Evolutionary conservation across 805 yeast species (phyloP).

Genomic region (Schwanniomyces yamadae): DNA sequence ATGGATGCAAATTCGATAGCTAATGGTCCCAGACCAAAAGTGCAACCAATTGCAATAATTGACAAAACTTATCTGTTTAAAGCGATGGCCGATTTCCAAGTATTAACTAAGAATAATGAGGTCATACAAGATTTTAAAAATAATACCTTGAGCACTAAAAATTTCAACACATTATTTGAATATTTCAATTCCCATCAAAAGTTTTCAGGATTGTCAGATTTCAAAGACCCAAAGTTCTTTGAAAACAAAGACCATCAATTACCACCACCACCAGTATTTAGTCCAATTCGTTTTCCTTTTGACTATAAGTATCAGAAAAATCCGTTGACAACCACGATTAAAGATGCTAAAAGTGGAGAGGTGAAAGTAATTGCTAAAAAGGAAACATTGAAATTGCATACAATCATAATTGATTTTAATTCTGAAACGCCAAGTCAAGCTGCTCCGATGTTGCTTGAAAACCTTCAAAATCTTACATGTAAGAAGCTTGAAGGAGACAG

Average conservation of each 20-base stretch:
- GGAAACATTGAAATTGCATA: constrained; percentile 49
- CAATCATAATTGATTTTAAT: constrained; percentile 52
- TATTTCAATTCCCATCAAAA: constrained; percentile 23
- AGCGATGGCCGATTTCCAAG: constrained; percentile 86
- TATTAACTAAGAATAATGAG: constrained; percentile 54
- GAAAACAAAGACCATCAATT: constrained; percentile 50
- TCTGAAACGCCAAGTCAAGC: constrained; percentile 47
- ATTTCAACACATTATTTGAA: constrained; percentile 22
- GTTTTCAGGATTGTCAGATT: constrained; percentile 28
- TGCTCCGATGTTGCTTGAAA: constrained; percentile 45
- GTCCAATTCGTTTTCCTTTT: constrained; percentile 73
- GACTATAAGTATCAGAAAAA: constrained; percentile 77
- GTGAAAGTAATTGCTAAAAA: constrained; percentile 47
- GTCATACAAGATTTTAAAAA: constrained; percentile 27
- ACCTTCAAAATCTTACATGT: constrained; percentile 27
- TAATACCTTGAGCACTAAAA: constrained; percentile 21
- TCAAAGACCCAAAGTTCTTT: constrained; percentile 19
- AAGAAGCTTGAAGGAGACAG: constrained; percentile 36
- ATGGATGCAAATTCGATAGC: constrained; percentile 28
- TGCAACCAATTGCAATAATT: constrained; percentile 65
- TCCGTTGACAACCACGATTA: constrained; percentile 49
- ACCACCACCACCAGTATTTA: constrained; percentile 85
- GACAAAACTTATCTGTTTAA: constrained; percentile 73
- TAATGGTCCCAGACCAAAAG: constrained; percentile 31
- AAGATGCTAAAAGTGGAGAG: constrained; percentile 60